Evolutionary conservation across 148 eudicot genomes (phyloP).

Genomic region (Fagopyrum tataricum): DNA sequence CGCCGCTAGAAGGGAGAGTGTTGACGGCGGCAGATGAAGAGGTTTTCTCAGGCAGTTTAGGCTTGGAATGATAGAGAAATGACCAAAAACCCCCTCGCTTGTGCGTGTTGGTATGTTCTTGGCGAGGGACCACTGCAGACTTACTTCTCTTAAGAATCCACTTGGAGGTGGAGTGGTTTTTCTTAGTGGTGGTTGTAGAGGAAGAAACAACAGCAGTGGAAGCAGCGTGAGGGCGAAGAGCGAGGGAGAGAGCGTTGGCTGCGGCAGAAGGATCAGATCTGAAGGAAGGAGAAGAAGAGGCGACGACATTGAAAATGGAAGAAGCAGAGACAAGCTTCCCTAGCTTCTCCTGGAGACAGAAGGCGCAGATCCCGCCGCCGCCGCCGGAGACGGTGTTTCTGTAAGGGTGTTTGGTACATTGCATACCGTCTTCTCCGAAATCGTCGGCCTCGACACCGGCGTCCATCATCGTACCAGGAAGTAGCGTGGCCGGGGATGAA

Average conservation of each 20-base stretch:
- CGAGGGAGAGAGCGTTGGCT: slow-evolving; percentile 8
- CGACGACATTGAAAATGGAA: slow-evolving; percentile 26
- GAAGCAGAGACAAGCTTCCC: slow-evolving; percentile 77
- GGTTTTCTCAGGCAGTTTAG: background rate
- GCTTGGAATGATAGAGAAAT: slow-evolving; percentile 28
- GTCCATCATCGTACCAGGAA: background rate
- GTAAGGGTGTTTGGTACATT: slow-evolving; percentile 55
- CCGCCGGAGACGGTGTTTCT: slow-evolving; percentile 37
- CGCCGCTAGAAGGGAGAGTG: background rate
- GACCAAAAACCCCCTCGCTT: slow-evolving; percentile 63
- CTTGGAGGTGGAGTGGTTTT: slow-evolving; percentile 14
- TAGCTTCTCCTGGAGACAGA: slow-evolving; percentile 84
- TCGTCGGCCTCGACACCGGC: slow-evolving; percentile 28
- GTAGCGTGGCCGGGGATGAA: background rate
- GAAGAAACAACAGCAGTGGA: background rate
- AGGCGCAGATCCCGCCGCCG: slow-evolving; percentile 63
- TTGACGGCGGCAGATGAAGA: slow-evolving; percentile 7
- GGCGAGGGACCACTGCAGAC: slow-evolving; percentile 31
- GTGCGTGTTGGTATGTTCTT: slow-evolving; percentile 28
- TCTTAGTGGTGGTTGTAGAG: slow-evolving; percentile 22
- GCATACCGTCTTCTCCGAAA: slow-evolving; percentile 31
- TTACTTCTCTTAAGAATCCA: slow-evolving; percentile 53
- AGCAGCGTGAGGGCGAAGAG: slow-evolving; percentile 16
- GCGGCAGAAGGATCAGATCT: slow-evolving; percentile 35
- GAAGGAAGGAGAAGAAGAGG: slow-evolving; percentile 47